Base-by-base conservation (phyloP, 768 basidiomycete species). In the Daedaleopsis sinensis region DNA sequence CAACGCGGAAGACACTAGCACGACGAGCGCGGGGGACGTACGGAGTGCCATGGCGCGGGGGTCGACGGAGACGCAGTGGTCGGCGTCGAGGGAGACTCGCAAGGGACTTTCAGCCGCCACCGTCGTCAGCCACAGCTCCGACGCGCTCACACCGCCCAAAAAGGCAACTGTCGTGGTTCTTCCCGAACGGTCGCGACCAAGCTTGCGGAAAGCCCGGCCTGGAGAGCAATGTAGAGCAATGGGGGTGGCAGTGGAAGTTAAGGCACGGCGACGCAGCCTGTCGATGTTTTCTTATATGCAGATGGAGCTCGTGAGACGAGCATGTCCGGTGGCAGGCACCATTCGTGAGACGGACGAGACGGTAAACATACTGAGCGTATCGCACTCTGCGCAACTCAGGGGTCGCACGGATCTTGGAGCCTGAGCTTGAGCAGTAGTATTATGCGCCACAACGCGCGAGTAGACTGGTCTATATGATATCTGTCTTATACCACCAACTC, bases 401-500 rank as follows among this genome's bases (percentile, higher is more conserved):
- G 47, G 47, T 21, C 19, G 24, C 15, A 24, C 21, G 47, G 47
- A 52, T 21, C 51, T 36, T 36, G 37, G 36, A 32, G 15, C 8
- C 16, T 10, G 27, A 35, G 50, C 35, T 32, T 32, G 27, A 36
- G 39, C 39, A 36, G n/a, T 52, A 23, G n/a, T 15, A 43, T n/a
- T 32, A 43, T 42, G 24, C 15, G 55, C 38, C 38, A 27, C 39
- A 36, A 51, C 13, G 19, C 23, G 18, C 23, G 18, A 39, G 32
- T 24, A 32, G 24, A 13, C 12, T 61, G 59, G 19, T 24, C 32
- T 55, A 53, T 58, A 62, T 35, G 52, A 32, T 59, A 55, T 42
- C 18, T 50, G 50, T 77, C 78, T n/a, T n/a, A 91, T 55, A 96
- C 83, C 56, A 93, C 82, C 39, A 98, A 77, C 72, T 98, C 95